Evolutionary conservation across 257 asterid genomes (phyloP), one percentile per base, ranked within the genome.

Genomic region (Eustoma russellianum): DNA sequence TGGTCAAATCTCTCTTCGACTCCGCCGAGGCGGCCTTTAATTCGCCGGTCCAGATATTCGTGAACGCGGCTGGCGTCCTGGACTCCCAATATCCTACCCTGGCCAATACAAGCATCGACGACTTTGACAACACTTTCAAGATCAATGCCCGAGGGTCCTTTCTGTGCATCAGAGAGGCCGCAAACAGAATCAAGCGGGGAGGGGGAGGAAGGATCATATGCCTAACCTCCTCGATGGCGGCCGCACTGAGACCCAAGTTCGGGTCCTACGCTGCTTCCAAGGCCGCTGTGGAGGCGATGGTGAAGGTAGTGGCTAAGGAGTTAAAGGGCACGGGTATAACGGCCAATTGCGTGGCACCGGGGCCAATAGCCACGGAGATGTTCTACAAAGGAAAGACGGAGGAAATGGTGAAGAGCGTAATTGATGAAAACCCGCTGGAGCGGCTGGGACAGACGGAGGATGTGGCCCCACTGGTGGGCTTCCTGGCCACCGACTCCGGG

Each of bases 221-320:
- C 55, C 55, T 83, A 9, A 57, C 95, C 34, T 51, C 85, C 7
- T 78, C 93, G 10, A 0, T 74, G 33, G 82, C 70, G 17, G 93
- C 66, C 17, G 68, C 80, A 8, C 7, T 83, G 62, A 59, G 13
- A 52, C 87, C 93, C 6, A 70, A 84, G 3, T 80, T 46, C 74
- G 83, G 73, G 2, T 79, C 87, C 13, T 86, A 82, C 57, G 51
- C 79, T 15, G 90, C 83, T 11, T 82, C 93, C 14, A 86, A 86
- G 49, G 93, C 95, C 34, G 93, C 93, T 13, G 85, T 82, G 57
- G 95, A 86, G 73, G 77, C 86, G 59, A 78, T 86, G 90, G 67
- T 77, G 52, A 83, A 74, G 77, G 70, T 78, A 18, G 68, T 60
- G 50, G 93, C 90, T 5, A 86, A 86, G 81, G 95, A 86, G 68